Percentiles rank a stretch among this genome's conserved stretches.
These are phyloP conservation scores for Wallacemonas collosoma DNA, from an alignment of 208 protist genomes.

Conservation along the genomic window DNA sequence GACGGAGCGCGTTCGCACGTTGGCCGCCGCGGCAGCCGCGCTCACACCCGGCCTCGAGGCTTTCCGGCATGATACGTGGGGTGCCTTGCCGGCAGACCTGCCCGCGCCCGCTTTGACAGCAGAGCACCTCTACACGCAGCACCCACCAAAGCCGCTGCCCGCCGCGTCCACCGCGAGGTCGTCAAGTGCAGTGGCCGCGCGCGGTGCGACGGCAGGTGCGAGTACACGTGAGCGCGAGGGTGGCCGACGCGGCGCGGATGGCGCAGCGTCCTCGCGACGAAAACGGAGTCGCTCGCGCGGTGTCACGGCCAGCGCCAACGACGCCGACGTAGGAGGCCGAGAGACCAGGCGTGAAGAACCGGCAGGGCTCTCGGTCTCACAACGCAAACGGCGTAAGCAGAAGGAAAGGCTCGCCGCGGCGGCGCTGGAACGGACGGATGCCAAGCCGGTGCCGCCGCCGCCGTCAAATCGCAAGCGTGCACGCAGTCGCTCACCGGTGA, in stretches of 20 bases:
- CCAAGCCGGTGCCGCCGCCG: not conserved
- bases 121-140: constrained; percentile 25
- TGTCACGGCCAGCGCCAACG: not conserved
- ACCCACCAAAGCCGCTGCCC: not conserved
- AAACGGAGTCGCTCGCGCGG: constrained; percentile 18
- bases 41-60: constrained; percentile 18
- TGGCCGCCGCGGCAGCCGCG: constrained; percentile 7
- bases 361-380: too few relatives aligned
- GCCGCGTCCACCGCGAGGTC: not conserved
- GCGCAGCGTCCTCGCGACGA: not conserved
- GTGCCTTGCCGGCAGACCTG: constrained; percentile 29
- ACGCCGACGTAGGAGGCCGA: too few relatives aligned
- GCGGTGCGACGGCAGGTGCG: too few relatives aligned
- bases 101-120: constrained; percentile 21
- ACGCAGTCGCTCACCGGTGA: not conserved
- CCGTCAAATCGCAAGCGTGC: not conserved
- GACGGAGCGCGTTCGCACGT: constrained; percentile 13
- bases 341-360: too few relatives aligned
- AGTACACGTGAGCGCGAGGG: too few relatives aligned
- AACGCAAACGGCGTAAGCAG: not conserved
- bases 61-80: constrained; percentile 22
- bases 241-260: too few relatives aligned
- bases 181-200: too few relatives aligned
- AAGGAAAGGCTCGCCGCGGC: not conserved
- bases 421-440: too few relatives aligned